Percentiles rank a stretch among this genome's conserved stretches.
Conservation (phyloP, 257 asterid genomes). For the Przewalskia tangutica region DNA sequence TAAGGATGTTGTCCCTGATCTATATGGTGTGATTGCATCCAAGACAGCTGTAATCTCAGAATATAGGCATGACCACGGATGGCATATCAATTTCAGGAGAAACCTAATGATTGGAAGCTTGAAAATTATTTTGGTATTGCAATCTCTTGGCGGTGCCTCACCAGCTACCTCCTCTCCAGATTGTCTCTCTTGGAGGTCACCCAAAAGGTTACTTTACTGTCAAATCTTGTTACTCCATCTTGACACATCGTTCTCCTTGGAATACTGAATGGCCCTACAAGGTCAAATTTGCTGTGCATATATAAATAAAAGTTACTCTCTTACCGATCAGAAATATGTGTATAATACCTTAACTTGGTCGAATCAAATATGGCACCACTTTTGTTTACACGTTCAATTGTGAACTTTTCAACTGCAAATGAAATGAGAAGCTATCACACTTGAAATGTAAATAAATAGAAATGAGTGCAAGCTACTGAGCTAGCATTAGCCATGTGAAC, state of each 20-base stretch:
- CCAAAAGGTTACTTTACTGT: not conserved
- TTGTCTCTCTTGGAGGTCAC: not conserved
- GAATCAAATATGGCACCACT: slow-evolving; percentile 87
- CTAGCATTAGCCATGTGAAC: not conserved
- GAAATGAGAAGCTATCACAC: slow-evolving; percentile 15
- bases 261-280: not conserved
- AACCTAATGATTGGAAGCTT: not conserved
- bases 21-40: not conserved
- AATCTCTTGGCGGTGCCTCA: not conserved
- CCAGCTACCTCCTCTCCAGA: not conserved
- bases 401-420: slow-evolving; percentile 66
- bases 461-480: not conserved
- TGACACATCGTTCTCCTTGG: not conserved
- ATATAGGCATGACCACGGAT: not conserved
- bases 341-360: slow-evolving; percentile 68
- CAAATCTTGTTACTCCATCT: not conserved
- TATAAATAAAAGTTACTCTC: not conserved
- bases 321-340: not conserved
- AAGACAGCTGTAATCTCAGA: not conserved
- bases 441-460: not conserved
- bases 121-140: not conserved
- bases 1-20: not conserved
- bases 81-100: not conserved
- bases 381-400: slow-evolving; percentile 88
- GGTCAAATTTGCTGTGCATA: not conserved